Evolutionary conservation across 306 rosid species (phyloP), one percentile per base, ranked within the genome.

Genomic region (Corylus americana): DNA sequence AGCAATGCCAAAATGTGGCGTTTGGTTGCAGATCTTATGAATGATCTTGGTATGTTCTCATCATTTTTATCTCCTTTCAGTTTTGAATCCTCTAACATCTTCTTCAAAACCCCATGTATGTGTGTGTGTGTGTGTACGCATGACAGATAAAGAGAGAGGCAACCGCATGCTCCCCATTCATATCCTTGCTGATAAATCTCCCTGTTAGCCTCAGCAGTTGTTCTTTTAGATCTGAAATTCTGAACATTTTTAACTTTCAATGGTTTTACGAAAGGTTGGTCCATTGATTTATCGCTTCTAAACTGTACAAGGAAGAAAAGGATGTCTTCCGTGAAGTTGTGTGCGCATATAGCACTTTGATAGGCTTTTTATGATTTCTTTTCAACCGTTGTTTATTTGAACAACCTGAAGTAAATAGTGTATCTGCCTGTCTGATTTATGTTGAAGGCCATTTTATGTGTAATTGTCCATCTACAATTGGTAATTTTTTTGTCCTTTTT

Each of bases 1-100:
- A 90, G 92, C 89, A 91, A 95, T 91, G 98, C 98, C 51, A 95
- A 92, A 89, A 92, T 82, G 92, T 92, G 98, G 98, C 98, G 97
- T 79, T 79, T 95, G 87, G 96, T 95, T 77, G 98, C 98, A 73
- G 98, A 95, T 89, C 86, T 95, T 74, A 95, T 95, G 98, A 95
- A 95, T 81, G 98, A 92, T 84, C 92, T 92, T 53, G 98, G 98
- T 95, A 91, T 74, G 81, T 64, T 75, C 64, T 54, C 51, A 48
- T 79, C 17, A 39, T 58, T 51, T 76, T 31, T 70, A 13, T 42
- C 48, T 71, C 70, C 73, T 85, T 42, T 51, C 59, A 64, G 9
- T 76, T 83, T 62, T 44, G 48, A 1, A 25, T 63, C 12, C 48
- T 39, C 39, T 66, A 45, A 66, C 55, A 31, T 42, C 45, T 1